phyloP scores from a whole-genome alignment of 768 basidiomycete genomes.

The Termitomyces bulborhizus region DNA sequence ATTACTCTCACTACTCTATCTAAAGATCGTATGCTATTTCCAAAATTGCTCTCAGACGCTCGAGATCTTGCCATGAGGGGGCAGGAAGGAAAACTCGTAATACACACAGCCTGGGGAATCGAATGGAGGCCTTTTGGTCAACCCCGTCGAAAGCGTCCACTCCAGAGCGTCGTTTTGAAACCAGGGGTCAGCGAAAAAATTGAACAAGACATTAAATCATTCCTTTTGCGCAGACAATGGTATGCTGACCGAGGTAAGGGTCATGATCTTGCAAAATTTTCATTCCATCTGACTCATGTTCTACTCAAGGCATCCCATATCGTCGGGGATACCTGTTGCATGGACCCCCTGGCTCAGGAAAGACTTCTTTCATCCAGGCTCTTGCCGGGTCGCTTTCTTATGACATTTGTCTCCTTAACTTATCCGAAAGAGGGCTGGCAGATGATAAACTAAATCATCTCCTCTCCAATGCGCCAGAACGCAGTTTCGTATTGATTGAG shows the following conservation, averaged over 20 bases:
- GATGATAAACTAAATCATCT: conserved; percentile 96
- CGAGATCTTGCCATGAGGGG: conserved; percentile 77
- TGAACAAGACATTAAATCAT: conserved; percentile 74
- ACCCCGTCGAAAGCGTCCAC: conserved; percentile 78
- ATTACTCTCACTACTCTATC: conserved; percentile 91
- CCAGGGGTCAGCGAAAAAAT: conserved; percentile 80
- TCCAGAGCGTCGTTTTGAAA: conserved; percentile 85
- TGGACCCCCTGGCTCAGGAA: conserved; percentile 96
- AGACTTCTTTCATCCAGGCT: conserved; percentile 98
- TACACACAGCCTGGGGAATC: conserved; percentile 94
- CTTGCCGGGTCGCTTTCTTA: conserved; percentile 88
- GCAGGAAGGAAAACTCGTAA: conserved; percentile 91
- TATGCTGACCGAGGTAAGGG: conserved; percentile 89
- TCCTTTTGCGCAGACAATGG: conserved; percentile 83
- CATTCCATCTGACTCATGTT: conserved; percentile 2
- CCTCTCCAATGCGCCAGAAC: conserved; percentile 87
- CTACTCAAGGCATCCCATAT: conserved; percentile 82
- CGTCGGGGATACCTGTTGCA: conserved; percentile 92
- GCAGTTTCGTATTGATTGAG: conserved; percentile 93
- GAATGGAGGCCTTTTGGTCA: conserved; percentile 97
- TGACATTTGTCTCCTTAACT: conserved; percentile 93
- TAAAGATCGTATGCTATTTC: conserved; percentile 76
- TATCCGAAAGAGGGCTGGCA: conserved; percentile 91
- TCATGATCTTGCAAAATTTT: background rate
- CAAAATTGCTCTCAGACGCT: conserved; percentile 80